Conservation (phyloP, 352 stramenopile species). For the Phytophthora agathidicida region DNA sequence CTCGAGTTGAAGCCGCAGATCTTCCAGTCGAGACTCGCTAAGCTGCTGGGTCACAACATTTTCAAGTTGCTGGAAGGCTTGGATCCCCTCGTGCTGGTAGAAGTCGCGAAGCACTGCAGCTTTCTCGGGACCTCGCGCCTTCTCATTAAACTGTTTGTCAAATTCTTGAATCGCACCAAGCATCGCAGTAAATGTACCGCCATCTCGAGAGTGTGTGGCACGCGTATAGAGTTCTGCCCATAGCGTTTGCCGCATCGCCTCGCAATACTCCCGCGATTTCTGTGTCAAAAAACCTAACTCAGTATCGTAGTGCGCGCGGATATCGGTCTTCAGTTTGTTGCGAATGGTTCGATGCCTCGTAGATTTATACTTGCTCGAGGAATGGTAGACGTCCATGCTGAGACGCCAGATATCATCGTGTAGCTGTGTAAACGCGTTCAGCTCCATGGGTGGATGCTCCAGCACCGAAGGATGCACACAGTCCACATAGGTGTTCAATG, state of each 20-base stretch:
- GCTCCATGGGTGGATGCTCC: conserved; percentile 66
- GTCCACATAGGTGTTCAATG: conserved; percentile 74
- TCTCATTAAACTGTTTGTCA: conserved; percentile 50
- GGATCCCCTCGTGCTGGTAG: conserved; percentile 59
- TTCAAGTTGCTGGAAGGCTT: conserved; percentile 63
- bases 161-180: conserved; percentile 60
- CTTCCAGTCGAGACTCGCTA: conserved; percentile 58
- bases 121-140: conserved; percentile 59
- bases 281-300: conserved; percentile 44
- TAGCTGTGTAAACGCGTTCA: conserved; percentile 66
- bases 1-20: conserved; percentile 59
- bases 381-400: conserved; percentile 73
- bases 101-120: conserved; percentile 58
- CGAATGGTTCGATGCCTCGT: conserved; percentile 52
- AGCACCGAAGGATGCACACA: conserved; percentile 66
- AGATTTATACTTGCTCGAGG: conserved; percentile 48
- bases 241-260: conserved; percentile 40
- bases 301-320: conserved; percentile 46
- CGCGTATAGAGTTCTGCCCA: conserved; percentile 46
- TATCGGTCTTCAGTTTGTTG: conserved; percentile 52
- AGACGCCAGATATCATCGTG: conserved; percentile 77
- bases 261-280: conserved; percentile 61
- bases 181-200: conserved; percentile 43
- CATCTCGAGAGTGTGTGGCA: conserved; percentile 6
- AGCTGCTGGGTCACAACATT: conserved; percentile 51